A percentile compares a stretch with the other conserved stretches of the same genome.
Conservation (phyloP, 2,329 filamentous ascomycete genomes). For the Hypoxylon sp. region DNA sequence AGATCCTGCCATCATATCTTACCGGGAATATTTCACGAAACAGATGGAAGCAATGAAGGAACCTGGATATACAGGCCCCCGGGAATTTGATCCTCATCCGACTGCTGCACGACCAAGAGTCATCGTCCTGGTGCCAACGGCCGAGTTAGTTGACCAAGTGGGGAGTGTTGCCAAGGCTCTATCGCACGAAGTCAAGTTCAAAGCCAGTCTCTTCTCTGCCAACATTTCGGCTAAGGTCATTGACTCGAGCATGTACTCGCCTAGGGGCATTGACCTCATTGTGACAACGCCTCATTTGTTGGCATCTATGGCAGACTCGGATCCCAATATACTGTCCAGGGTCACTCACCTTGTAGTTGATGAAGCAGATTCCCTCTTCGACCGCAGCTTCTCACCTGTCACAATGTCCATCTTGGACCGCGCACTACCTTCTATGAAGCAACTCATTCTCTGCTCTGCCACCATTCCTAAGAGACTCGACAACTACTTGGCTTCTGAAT, state of each 20-base stretch:
- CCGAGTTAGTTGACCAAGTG: constrained; percentile 92
- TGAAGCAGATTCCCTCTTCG: constrained; percentile 95
- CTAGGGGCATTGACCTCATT: constrained; percentile 85
- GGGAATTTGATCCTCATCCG: constrained; percentile 78
- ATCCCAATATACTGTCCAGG: constrained; percentile 93
- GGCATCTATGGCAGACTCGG: constrained; percentile 86
- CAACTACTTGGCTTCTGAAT: constrained; percentile 83
- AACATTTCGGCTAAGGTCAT: constrained; percentile 83
- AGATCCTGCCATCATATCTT: constrained; percentile 72
- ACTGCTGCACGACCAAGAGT: constrained; percentile 85
- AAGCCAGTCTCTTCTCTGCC: constrained; percentile 85
- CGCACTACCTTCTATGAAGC: constrained; percentile 83
- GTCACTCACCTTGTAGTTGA: constrained; percentile 92
- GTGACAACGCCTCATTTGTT: constrained; percentile 92
- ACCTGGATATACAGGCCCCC: constrained; percentile 70
- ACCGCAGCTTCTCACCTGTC: constrained; percentile 89
- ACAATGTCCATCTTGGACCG: constrained; percentile 88
- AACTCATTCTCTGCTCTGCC: constrained; percentile 93
- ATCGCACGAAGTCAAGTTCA: constrained; percentile 89
- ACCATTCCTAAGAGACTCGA: constrained; percentile 95
- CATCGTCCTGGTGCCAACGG: constrained; percentile 90
- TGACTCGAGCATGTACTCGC: constrained; percentile 85
- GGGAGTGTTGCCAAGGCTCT: constrained; percentile 84
- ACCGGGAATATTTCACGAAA: constrained; percentile 68
- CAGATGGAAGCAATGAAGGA: constrained; percentile 71